Base-by-base conservation (phyloP, 345 rosid species). In the Pistacia atlantica region DNA sequence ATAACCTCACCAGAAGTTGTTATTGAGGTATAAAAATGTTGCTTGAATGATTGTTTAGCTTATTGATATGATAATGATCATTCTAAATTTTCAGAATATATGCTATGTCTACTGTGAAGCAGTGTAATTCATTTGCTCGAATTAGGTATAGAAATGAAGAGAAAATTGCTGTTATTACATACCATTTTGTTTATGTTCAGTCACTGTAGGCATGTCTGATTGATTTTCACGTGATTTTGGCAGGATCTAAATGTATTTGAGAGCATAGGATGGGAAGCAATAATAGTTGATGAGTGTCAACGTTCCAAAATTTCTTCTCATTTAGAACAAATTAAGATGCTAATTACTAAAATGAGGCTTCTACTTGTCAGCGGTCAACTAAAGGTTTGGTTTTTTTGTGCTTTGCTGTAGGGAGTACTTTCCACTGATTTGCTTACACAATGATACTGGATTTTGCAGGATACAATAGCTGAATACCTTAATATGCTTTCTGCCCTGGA, bases 271-370 rank as follows among this genome's bases (percentile, higher is more conserved):
- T 89, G 92, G 92, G 89, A 84, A 71, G 83, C 83, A 64, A n/a
- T 89, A 65, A 74, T 89, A 45, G 77, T 89, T 60, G 90, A 89
- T 78, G 89, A 86, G 49, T 84, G 87, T 71, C 92, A 85, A 60
- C 67, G 73, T 35, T 49, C 78, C 4, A 72, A 67, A 35, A 75
- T 82, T 57, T 45, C 70, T 37, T 63, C 79, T 14, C 77, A 77
- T 68, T 75, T 82, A 75, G 84, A 82, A 68, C 76, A 86, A 58
- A 57, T 89, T 71, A 86, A 83, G 80, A 48, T 59, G 71, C 69
- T 87, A 65, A 75, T 58, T 8, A 79, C 85, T 58, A 72, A 77
- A 46, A 83, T 80, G 85, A 81, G 89, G 81, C 83, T 86, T 80
- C 86, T 87, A 33, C 84, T 86, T 77, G 67, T 83, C 25, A 81